Evolutionary conservation across 352 stramenopile species (phyloP).

Genomic region (Globisporangium spiculum): DNA sequence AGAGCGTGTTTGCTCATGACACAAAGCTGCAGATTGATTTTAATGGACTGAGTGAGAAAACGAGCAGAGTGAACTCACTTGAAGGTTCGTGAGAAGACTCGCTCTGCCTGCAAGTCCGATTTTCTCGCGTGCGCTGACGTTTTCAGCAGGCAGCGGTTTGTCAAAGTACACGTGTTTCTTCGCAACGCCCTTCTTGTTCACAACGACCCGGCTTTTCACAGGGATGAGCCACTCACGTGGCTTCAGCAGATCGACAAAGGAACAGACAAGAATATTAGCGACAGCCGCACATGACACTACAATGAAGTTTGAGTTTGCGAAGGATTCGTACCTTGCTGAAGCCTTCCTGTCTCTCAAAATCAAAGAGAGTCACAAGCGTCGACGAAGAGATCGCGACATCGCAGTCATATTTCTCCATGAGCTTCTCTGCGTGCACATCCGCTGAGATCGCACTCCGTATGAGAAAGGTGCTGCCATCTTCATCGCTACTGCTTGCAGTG

Average conservation of each 20-base stretch:
- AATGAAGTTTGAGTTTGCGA: not conserved
- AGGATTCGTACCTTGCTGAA: not conserved
- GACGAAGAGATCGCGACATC: constrained; percentile 70
- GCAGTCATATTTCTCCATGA: constrained; percentile 71
- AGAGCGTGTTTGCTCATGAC: not conserved
- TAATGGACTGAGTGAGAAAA: not conserved
- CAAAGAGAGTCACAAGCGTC: constrained; percentile 69
- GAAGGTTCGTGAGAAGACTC: constrained; percentile 26
- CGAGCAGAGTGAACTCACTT: constrained; percentile 19
- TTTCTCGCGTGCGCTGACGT: constrained; percentile 31
- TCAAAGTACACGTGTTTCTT: constrained; percentile 67
- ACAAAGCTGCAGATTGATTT: not conserved
- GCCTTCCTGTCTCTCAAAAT: constrained; percentile 38
- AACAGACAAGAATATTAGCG: not conserved
- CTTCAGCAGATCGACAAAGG: constrained; percentile 18
- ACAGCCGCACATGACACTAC: not conserved
- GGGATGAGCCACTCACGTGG: constrained; percentile 45
- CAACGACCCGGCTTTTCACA: constrained; percentile 48
- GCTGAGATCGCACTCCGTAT: constrained; percentile 45
- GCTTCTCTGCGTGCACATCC: constrained; percentile 43
- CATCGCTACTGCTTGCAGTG: not conserved
- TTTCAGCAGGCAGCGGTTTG: constrained; percentile 27
- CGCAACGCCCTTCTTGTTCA: constrained; percentile 20
- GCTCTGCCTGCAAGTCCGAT: constrained; percentile 24
- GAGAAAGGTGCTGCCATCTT: not conserved